Base-by-base conservation (phyloP, 1,284 basidiomycete genomes). In the Leccinum subrobustum region DNA sequence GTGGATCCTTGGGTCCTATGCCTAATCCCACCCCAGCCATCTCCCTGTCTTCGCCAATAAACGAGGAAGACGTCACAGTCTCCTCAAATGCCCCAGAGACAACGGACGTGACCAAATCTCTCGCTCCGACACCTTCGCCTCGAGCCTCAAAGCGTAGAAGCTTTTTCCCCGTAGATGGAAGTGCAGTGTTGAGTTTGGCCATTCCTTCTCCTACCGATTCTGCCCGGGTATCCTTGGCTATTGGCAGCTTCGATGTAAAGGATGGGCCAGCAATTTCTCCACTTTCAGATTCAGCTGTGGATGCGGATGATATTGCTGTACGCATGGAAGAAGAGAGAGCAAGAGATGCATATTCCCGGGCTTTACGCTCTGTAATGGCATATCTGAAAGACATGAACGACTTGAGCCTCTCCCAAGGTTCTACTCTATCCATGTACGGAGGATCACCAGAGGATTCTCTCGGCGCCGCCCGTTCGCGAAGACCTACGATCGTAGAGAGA, bases 341-440 rank as follows among this genome's bases (percentile, higher is more conserved):
- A 16, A 79, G 85, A 50, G 89, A 91, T 70, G 81, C 84, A 37
- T 91, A 92, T 68, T 83, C 84, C 66, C 82, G 87, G 52, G 93
- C 92, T 25, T 79, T 98, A 55, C 86, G 93, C 61, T 92, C 92
- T 11, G 86, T 99, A 44, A 95, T 98, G 89, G 90, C 91, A 16
- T 98, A 98, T 76, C 83, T 99, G 20, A 89, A 89, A 68, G 96
- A 99, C 70, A 89, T 99, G 83, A 91, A 96, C 70, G 96, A 98
- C 71, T 81, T 99, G 35, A 84, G 83, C 23, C 72, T 85, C 59
- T 81, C 83, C 4, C 87, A 89, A 68, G 73, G 77, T 11, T 79
- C 80, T 63, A 75, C 80, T 12, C 62, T 83, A 62, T 83, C 83
- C 63, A 77, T 87, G 75, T 85, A 86, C 70, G 82, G 81, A 23